These are phyloP conservation scores for Ceratobasidium sp. DNA, from an alignment of 1,284 basidiomycete species.

Conservation along the genomic window DNA sequence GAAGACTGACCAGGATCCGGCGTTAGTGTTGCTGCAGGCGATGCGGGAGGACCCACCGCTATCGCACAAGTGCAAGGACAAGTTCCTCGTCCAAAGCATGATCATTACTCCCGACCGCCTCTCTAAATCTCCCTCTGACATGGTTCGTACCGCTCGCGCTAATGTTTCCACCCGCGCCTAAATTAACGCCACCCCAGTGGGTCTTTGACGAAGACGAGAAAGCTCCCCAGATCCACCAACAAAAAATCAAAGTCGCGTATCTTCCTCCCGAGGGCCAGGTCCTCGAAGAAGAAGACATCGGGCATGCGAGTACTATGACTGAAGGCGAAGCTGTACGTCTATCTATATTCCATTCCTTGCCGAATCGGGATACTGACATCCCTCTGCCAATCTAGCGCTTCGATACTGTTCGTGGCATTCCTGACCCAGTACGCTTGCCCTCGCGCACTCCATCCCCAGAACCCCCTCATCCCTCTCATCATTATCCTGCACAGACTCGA, in stretches of 20 bases:
- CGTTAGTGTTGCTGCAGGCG: conserved; percentile 93
- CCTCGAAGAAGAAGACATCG: conserved; percentile 73
- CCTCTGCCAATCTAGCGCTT: conserved; percentile 33
- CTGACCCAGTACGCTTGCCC: conserved; percentile 46
- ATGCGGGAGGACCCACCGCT: conserved; percentile 95
- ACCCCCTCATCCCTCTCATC: background rate
- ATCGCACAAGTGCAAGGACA: conserved; percentile 97
- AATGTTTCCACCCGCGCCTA: background rate
- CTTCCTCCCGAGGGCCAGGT: conserved; percentile 87
- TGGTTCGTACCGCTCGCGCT: conserved; percentile 67
- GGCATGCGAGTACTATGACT: background rate
- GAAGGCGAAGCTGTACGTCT: background rate
- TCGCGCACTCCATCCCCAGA: conserved; percentile 24
- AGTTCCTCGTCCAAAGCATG: conserved; percentile 98
- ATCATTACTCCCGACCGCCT: conserved; percentile 93
- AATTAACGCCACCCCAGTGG: conserved; percentile 71
- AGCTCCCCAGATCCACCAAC: conserved; percentile 86
- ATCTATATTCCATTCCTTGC: background rate
- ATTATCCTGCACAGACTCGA: background rate
- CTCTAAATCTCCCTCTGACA: conserved; percentile 79
- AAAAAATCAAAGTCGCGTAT: conserved; percentile 95
- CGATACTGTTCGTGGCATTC: conserved; percentile 37
- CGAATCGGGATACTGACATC: conserved; percentile 11
- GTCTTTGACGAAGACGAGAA: conserved; percentile 74
- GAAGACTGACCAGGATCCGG: background rate